These are phyloP conservation scores for Trichothecium roseum DNA, from an alignment of 2,329 filamentous ascomycete species.

Conservation along the genomic window DNA sequence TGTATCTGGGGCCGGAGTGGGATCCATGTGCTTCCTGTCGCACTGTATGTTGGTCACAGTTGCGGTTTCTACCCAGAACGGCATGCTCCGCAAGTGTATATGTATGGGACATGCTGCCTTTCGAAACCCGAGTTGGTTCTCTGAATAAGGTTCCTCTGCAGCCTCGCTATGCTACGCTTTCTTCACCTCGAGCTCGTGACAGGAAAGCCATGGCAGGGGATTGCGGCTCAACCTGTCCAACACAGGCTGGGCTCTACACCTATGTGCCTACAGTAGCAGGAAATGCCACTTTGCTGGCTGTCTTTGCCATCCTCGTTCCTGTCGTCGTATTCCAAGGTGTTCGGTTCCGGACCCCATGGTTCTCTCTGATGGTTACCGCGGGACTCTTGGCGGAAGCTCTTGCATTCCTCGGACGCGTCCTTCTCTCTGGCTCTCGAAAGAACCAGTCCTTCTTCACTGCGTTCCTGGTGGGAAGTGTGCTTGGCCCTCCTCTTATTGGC, in stretches of 20 bases:
- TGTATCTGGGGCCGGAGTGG: too few species aligned
- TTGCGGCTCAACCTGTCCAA: constrained; percentile 25
- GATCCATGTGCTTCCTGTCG: too few species aligned
- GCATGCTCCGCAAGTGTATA: too few species aligned
- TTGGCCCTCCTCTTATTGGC: constrained; percentile 35
- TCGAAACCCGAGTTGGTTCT: too few species aligned
- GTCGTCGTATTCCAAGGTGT: constrained; percentile 25
- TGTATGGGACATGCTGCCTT: too few species aligned
- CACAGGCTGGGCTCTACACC: constrained; percentile 23
- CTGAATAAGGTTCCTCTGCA: too few species aligned
- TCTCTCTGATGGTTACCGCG: constrained; percentile 26
- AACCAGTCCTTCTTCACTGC: constrained; percentile 28
- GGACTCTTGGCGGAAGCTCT: constrained; percentile 33
- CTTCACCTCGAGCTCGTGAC: too few species aligned
- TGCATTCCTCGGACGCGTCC: constrained; percentile 34
- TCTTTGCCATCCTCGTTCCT: constrained; percentile 29
- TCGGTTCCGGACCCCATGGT: constrained; percentile 27
- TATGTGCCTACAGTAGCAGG: constrained; percentile 26
- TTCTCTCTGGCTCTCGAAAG: constrained; percentile 24
- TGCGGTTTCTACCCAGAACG: too few species aligned
- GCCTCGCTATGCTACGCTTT: too few species aligned
- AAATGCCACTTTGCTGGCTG: constrained; percentile 27
- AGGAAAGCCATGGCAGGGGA: constrained; percentile 20
- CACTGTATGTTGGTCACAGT: too few species aligned
- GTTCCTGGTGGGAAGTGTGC: constrained; percentile 33